Evolutionary conservation across 164 flowering plant species (phyloP), one percentile per base, ranked within the genome.

Genomic region (Aristolochia contorta): DNA sequence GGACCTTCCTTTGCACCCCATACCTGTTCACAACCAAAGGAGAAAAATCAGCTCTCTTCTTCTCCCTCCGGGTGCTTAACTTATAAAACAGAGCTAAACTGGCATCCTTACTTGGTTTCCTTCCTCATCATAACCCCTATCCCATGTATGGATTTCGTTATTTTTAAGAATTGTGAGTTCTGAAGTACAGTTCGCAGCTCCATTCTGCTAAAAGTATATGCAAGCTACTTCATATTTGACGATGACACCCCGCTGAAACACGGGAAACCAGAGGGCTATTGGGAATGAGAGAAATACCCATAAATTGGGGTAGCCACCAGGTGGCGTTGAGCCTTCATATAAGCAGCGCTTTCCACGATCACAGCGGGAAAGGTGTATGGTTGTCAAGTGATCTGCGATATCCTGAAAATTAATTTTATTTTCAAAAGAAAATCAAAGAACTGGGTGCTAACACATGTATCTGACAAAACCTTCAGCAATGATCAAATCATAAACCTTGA

Each of bases 1-100:
- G 99, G 93, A 52, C 99, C 95, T 57, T 65, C 83, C 68, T 80
- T 89, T 20, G 69, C 84, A 65, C 99, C 99, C 99, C 99, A 94
- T 60, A 85, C 91, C 99, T 94, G 88, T 47, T 53, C 47, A 69
- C 56, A 53, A 12, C 30, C n/a, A n/a, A n/a, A 53, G 30, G 27
- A 22, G 18, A 53, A 19, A 18, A 22, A 50, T 50, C 3, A 50
- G 22, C 22, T 22, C 20, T 19, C 20, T n/a, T 22, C 22, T 18
- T 12, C 54, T 16, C 22, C 0, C 1, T 50, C 3, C 12, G 19
- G 20, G 21, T 6, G 54, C 20, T 50, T 37, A 7, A 3, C 54
- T n/a, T 50, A 50, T n/a, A 50, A 16, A 50, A 0, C 22, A 50
- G 12, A 8, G 22, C 20, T n/a, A 1, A n/a, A 4, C 23, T n/a